phyloP scores from a whole-genome alignment of 495 filamentous ascomycete species.

The Neurospora sp. region DNA sequence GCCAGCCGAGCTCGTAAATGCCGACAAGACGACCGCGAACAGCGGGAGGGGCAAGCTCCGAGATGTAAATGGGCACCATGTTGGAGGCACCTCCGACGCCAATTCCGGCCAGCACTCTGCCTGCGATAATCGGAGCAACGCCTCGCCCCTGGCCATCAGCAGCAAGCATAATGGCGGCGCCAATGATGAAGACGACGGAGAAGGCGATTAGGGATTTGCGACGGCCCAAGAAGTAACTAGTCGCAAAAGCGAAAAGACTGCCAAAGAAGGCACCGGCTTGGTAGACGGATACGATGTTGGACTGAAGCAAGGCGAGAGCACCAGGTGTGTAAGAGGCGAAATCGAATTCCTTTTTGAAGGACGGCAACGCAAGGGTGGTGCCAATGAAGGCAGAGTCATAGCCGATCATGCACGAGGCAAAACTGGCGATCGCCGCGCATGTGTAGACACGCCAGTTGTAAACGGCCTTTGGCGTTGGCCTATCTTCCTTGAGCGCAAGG shows the following conservation, averaged over 20 bases:
- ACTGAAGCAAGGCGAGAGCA: slow-evolving; percentile 39
- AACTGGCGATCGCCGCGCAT: slow-evolving; percentile 51
- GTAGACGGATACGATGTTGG: slow-evolving; percentile 62
- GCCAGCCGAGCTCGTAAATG: slow-evolving; percentile 64
- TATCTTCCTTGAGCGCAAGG: slow-evolving; percentile 50
- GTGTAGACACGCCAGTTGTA: slow-evolving; percentile 69
- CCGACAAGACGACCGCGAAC: slow-evolving; percentile 47
- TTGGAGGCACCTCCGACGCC: slow-evolving; percentile 43
- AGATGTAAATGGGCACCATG: slow-evolving; percentile 48
- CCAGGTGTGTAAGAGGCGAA: slow-evolving; percentile 31
- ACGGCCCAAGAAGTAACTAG: slow-evolving; percentile 48
- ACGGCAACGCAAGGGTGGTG: slow-evolving; percentile 50
- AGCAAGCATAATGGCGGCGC: slow-evolving; percentile 53
- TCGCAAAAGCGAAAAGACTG: slow-evolving; percentile 48
- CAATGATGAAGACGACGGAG: slow-evolving; percentile 48
- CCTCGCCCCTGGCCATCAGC: slow-evolving; percentile 42
- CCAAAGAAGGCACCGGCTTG: slow-evolving; percentile 62
- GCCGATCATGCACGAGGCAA: slow-evolving; percentile 62
- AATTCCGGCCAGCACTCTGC: slow-evolving; percentile 42
- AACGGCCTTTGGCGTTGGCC: slow-evolving; percentile 52
- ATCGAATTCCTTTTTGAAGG: slow-evolving; percentile 49
- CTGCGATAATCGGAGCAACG: slow-evolving; percentile 49
- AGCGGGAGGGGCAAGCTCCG: slow-evolving; percentile 44
- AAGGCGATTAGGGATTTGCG: slow-evolving; percentile 45
- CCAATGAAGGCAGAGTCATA: slow-evolving; percentile 66